phyloP scores from a whole-genome alignment of 2,329 filamentous ascomycete genomes.

The Botrytis galanthina region DNA sequence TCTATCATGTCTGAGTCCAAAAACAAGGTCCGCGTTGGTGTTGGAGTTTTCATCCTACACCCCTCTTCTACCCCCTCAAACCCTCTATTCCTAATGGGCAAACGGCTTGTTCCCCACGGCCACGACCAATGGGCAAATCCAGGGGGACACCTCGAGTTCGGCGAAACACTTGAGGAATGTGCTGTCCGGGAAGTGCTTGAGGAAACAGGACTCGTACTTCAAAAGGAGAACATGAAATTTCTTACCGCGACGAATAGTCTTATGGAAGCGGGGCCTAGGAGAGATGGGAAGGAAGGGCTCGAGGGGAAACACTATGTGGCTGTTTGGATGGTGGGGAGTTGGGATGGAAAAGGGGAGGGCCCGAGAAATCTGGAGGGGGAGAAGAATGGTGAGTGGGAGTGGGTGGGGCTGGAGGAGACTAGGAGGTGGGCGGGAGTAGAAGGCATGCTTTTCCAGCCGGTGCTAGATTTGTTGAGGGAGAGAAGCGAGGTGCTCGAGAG shows the following conservation, averaged over 20 bases:
- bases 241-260: constrained; percentile 1
- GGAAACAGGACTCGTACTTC: not conserved
- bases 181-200: not conserved
- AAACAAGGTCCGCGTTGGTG: not conserved
- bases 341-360: not conserved
- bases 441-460: not conserved
- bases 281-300: not conserved
- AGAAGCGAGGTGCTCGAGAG: not conserved
- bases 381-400: not conserved
- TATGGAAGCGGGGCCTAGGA: not conserved
- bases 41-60: not conserved
- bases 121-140: not conserved
- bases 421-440: not conserved
- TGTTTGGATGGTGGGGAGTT: not conserved
- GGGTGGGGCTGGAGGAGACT: not conserved
- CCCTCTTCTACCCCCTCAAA: not conserved
- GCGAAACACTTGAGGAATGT: not conserved
- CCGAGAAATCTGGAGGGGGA: not conserved
- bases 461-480: not conserved
- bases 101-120: not conserved
- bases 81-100: not conserved
- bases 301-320: not conserved
- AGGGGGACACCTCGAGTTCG: not conserved
- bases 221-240: not conserved
- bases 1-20: not conserved